These are phyloP conservation scores for Chionographis japonica DNA, from an alignment of 106 monocot genomes.

Conservation along the genomic window DNA sequence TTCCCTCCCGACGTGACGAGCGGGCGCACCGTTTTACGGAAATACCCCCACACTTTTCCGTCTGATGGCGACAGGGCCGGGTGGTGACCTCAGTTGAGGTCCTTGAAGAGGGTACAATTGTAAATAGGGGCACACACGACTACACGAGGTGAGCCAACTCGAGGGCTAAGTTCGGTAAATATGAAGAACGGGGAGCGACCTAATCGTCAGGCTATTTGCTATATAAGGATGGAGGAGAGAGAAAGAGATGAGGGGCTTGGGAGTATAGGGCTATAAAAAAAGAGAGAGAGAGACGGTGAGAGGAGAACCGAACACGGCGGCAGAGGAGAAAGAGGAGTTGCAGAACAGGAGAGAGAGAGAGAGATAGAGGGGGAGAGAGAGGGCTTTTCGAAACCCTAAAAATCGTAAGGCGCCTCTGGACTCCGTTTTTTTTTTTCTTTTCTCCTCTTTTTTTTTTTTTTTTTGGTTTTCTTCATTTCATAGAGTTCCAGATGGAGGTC, in stretches of 20 bases:
- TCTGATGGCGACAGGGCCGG: too few relatives aligned
- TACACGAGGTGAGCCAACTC: too few relatives aligned
- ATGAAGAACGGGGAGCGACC: neutral
- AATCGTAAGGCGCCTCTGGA: neutral
- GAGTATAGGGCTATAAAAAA: conserved; percentile 11
- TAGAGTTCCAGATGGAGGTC: conserved; percentile 1
- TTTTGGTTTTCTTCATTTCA: neutral
- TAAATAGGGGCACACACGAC: too few relatives aligned
- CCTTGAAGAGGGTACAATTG: too few relatives aligned
- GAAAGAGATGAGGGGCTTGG: conserved; percentile 8
- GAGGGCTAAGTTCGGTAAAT: neutral
- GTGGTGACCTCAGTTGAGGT: too few relatives aligned
- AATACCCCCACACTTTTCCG: too few relatives aligned
- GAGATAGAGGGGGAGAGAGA: neutral
- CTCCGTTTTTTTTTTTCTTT: neutral
- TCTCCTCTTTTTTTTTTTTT: neutral
- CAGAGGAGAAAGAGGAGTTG: neutral
- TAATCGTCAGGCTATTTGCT: too few relatives aligned
- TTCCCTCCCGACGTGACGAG: too few relatives aligned
- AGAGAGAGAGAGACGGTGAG: conserved; percentile 6
- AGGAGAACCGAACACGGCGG: neutral
- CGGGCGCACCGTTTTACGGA: too few relatives aligned
- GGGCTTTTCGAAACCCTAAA: conserved; percentile 16
- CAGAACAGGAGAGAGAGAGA: neutral
- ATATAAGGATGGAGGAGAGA: conserved; percentile 4